Evolutionary conservation across 352 stramenopile genomes (phyloP).

Genomic region (Phytophthora rubi): DNA sequence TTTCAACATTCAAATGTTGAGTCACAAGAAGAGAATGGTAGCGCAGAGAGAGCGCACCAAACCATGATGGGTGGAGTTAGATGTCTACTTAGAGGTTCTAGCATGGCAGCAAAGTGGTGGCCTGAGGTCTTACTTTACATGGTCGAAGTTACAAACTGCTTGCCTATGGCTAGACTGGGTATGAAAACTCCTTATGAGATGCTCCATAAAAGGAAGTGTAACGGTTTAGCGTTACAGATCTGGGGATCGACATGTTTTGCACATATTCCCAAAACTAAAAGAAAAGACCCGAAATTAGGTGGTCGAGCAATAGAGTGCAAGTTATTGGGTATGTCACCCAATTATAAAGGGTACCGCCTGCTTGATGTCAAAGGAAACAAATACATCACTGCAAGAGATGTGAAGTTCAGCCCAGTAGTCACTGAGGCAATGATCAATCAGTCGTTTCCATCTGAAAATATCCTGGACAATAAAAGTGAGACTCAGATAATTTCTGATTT

Average conservation of each 20-base stretch:
- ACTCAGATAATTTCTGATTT: neutral
- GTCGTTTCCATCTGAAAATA: neutral
- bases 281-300: constrained; percentile 2
- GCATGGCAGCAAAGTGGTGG: constrained; percentile 10
- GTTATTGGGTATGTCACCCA: neutral
- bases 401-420: neutral
- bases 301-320: neutral
- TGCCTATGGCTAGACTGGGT: constrained; percentile 7
- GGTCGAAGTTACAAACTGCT: constrained; percentile 4
- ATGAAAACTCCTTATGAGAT: constrained; percentile 14
- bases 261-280: neutral
- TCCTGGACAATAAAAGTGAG: neutral
- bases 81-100: constrained; percentile 1
- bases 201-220: neutral
- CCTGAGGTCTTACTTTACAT: constrained; percentile 8
- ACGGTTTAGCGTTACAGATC: neutral
- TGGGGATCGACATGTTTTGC: neutral
- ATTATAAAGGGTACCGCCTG: neutral
- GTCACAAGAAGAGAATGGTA: neutral
- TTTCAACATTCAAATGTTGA: neutral
- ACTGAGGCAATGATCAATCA: neutral
- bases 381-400: neutral
- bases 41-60: neutral
- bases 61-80: neutral
- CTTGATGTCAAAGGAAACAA: neutral